Base-by-base conservation (phyloP, 805 yeast genomes). In the Hanseniaspora osmophila region DNA sequence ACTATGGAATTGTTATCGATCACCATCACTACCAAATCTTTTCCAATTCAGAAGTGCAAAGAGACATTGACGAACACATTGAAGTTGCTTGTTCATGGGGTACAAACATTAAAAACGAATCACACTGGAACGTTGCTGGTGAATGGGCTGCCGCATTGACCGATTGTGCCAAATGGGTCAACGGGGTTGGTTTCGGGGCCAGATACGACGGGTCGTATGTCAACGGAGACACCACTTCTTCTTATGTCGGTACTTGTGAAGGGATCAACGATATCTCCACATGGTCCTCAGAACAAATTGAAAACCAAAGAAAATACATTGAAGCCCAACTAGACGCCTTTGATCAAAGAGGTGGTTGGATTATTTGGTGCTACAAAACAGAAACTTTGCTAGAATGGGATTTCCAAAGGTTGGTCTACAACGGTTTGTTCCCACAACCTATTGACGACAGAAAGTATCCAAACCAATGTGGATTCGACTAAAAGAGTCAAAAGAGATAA, bases 101-200 rank as follows among this genome's bases (percentile, higher is more conserved):
- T 42, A 47, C 61, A 47, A 59, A 64, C 43, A 64, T 71, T 37
- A 47, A 57, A 11, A 47, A 54, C 39, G 86, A 83, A 60, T 62
- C 68, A 54, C 85, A 82, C 61, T 83, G 90, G 84, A 73, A 74
- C 45, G 69, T 87, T 30, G 73, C 77, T 41, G 96, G 96, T 49
- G 96, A 87, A 67, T 88, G 90, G 84, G 69, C 84, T 19, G 94
- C 87, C 11, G 96, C 96, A 1, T 70, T 88, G 52, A 87, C 95
- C 2, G 96, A 88, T 65, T 88, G 96, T 68, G 75, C 92, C 6
- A 70, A 71, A 48, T 82, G 94, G 94, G 66, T 88, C 42, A 88
- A 88, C 56, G 96, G 96, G 58, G 88, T 82, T 17, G 79, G 78
- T 45, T 67, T 77, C 48, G 94, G 94, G 49, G 78, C 95, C 30